Conservation (phyloP, 768 basidiomycete species). For the Auriscalpium microsporum region DNA sequence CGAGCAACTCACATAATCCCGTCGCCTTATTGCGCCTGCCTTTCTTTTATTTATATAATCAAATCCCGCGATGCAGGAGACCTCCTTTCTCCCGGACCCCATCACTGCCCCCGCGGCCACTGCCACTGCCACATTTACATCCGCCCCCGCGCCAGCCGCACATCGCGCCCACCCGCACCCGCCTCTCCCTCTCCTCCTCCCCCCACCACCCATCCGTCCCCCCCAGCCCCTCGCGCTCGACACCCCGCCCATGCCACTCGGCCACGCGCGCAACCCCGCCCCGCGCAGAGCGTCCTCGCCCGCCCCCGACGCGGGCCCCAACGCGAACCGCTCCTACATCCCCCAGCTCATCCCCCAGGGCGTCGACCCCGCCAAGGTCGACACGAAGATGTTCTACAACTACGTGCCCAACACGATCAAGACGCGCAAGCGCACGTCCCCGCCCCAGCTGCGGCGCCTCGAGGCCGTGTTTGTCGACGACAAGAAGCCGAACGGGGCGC, state of each 20-base stretch:
- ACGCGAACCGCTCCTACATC: slow-evolving; percentile 26
- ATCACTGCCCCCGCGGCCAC: slow-evolving; percentile 1
- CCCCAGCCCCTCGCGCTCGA: neutral
- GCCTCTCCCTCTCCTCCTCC: slow-evolving; percentile 1
- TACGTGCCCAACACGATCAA: slow-evolving; percentile 91
- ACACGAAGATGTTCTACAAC: slow-evolving; percentile 81
- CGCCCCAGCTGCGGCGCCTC: slow-evolving; percentile 80
- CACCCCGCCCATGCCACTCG: slow-evolving; percentile 3
- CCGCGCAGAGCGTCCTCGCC: slow-evolving; percentile 8
- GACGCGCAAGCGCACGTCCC: slow-evolving; percentile 85
- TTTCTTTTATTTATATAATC: slow-evolving; percentile 10
- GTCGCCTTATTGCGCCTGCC: slow-evolving; percentile 23
- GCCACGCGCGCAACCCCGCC: slow-evolving; percentile 5
- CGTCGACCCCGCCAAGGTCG: slow-evolving; percentile 60
- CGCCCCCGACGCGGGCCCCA: slow-evolving; percentile 16
- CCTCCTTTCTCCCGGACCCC: neutral
- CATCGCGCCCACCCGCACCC: slow-evolving; percentile 7
- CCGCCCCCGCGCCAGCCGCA: neutral
- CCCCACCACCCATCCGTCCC: neutral
- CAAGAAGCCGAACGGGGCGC: slow-evolving; percentile 81
- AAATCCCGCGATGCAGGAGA: slow-evolving; percentile 3
- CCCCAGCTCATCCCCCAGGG: slow-evolving; percentile 40
- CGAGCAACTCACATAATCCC: neutral
- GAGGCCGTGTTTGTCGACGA: slow-evolving; percentile 82
- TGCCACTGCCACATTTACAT: neutral